Evolutionary conservation across 2,329 filamentous ascomycete species (phyloP).

Genomic region (Periglandula ipomoeae): DNA sequence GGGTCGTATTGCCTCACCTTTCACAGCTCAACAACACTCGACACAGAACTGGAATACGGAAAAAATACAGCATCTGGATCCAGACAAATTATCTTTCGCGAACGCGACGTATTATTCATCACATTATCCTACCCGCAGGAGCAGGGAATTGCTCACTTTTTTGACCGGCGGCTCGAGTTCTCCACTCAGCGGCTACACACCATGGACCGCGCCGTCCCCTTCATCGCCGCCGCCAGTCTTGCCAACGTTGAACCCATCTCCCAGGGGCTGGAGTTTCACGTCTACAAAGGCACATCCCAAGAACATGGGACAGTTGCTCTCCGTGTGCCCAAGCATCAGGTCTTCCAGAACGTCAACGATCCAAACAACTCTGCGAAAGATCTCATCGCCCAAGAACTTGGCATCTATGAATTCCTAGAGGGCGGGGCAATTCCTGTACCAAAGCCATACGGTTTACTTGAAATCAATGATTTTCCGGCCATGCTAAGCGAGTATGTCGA

Average conservation of each 20-base stretch:
- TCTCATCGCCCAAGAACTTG: conserved; percentile 9
- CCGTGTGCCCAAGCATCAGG: conserved; percentile 7
- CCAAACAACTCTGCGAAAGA: conserved; percentile 8
- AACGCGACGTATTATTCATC: too few species aligned
- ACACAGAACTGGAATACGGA: too few species aligned
- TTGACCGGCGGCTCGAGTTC: too few species aligned
- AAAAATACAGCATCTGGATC: too few species aligned
- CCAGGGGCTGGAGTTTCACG: conserved; percentile 11
- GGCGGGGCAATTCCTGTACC: conserved; percentile 8
- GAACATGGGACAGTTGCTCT: conserved; percentile 8
- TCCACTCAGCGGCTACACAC: neutral
- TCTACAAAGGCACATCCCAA: conserved; percentile 8
- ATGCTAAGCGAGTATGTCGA: conserved; percentile 12
- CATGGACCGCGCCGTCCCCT: conserved; percentile 9
- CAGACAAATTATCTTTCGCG: too few species aligned
- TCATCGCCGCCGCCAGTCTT: conserved; percentile 6
- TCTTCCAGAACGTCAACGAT: conserved; percentile 12
- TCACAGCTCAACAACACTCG: too few species aligned
- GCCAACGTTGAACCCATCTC: conserved; percentile 5
- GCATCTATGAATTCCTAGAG: too few species aligned
- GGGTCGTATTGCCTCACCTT: too few species aligned
- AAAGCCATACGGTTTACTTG: conserved; percentile 2
- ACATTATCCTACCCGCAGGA: too few species aligned
- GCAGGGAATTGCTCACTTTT: too few species aligned
- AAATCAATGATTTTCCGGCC: conserved; percentile 9